These are phyloP conservation scores for Closterium sp. DNA, from an alignment of 139 green algal species.

Conservation along the genomic window DNA sequence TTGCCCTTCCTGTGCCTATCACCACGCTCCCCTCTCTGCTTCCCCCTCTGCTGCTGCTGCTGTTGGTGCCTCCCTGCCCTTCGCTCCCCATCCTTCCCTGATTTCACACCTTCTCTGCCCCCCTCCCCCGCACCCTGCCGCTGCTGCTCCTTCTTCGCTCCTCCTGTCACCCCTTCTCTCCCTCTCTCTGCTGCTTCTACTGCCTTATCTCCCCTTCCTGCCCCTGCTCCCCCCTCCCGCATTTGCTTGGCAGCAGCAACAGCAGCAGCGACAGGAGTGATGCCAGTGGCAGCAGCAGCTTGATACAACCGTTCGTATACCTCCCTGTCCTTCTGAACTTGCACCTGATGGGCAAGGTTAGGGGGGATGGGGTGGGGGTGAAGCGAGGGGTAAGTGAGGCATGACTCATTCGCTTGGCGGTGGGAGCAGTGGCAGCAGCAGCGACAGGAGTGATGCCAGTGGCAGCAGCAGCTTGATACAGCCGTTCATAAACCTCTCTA, in stretches of 20 bases:
- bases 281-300: background rate
- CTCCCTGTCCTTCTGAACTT: background rate
- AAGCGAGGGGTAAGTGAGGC: too few species aligned
- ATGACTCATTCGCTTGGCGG: background rate
- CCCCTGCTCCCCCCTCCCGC: background rate
- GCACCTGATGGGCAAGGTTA: background rate
- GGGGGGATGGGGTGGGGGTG: too few species aligned
- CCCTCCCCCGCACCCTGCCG: too few species aligned
- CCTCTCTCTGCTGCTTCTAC: background rate
- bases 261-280: background rate
- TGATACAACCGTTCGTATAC: background rate
- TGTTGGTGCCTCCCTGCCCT: background rate
- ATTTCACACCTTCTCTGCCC: background rate
- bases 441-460: too few species aligned
- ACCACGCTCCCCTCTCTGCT: background rate
- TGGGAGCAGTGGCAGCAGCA: too few species aligned
- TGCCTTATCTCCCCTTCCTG: background rate
- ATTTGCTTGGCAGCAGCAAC: background rate
- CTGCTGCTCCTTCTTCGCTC: background rate
- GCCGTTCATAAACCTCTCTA: too few species aligned
- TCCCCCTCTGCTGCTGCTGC: background rate
- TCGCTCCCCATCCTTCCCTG: background rate
- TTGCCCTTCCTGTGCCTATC: background rate
- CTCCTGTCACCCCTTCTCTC: background rate
- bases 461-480: too few species aligned